Evolutionary conservation across 352 stramenopile species (phyloP).

Genomic region (Pythium dissotocum): DNA sequence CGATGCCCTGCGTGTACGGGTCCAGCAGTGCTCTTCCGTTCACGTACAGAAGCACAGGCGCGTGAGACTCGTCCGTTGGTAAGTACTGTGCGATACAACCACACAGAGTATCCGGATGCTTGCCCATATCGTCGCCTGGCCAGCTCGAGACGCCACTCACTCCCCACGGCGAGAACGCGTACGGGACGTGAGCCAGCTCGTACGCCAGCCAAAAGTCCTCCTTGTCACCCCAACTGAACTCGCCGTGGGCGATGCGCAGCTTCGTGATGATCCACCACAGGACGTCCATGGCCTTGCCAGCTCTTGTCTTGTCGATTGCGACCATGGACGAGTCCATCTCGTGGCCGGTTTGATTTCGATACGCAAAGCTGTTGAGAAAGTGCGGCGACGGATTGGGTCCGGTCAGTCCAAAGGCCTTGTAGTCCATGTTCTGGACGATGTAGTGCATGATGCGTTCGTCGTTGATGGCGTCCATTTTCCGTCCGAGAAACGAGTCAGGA

Average conservation of each 20-base stretch:
- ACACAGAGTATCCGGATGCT: constrained; percentile 58
- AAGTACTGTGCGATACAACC: constrained; percentile 65
- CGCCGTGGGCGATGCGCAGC: constrained; percentile 41
- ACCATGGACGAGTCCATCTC: constrained; percentile 61
- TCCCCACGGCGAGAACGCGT: too few relatives aligned
- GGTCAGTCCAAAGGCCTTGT: constrained; percentile 36
- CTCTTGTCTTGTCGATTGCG: constrained; percentile 41
- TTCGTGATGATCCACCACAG: constrained; percentile 55
- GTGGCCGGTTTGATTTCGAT: constrained; percentile 36
- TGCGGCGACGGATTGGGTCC: constrained; percentile 19
- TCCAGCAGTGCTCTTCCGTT: constrained; percentile 34
- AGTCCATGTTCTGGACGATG: constrained; percentile 50
- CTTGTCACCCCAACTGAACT: constrained; percentile 40
- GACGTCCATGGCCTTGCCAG: constrained; percentile 34
- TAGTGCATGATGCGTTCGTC: constrained; percentile 35
- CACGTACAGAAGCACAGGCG: too few relatives aligned
- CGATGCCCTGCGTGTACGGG: constrained; percentile 36
- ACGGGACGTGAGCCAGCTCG: too few relatives aligned
- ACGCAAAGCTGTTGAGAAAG: constrained; percentile 36
- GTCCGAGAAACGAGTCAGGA: constrained; percentile 29
- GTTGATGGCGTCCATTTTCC: neutral
- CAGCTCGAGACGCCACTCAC: constrained; percentile 30
- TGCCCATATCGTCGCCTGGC: constrained; percentile 51
- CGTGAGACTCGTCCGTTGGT: constrained; percentile 39
- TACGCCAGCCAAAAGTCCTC: too few relatives aligned